Percentiles rank a stretch among this genome's conserved stretches.
phyloP scores from a whole-genome alignment of 2,329 filamentous ascomycete genomes.

The Drechslera avenae region DNA sequence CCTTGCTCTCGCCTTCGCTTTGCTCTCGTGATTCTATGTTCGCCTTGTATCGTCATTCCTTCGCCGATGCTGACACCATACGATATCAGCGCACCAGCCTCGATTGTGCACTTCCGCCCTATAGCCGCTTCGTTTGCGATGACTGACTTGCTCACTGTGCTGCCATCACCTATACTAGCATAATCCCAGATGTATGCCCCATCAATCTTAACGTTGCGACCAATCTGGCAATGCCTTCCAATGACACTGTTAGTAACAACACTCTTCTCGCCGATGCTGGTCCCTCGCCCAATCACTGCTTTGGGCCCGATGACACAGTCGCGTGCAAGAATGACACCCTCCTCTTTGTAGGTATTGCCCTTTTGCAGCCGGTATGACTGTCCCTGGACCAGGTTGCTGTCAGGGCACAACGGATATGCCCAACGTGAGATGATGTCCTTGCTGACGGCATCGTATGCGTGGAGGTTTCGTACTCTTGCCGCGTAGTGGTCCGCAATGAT shows the following conservation, averaged over 20 bases:
- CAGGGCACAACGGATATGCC: constrained; percentile 87
- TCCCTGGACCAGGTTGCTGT: constrained; percentile 79
- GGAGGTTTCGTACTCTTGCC: constrained; percentile 81
- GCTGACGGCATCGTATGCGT: constrained; percentile 87
- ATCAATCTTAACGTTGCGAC: constrained; percentile 78
- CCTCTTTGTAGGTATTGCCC: constrained; percentile 77
- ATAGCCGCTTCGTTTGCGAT: constrained; percentile 74
- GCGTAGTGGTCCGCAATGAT: constrained; percentile 84
- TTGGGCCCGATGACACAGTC: constrained; percentile 71
- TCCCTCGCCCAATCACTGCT: constrained; percentile 77
- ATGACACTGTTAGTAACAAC: constrained; percentile 77
- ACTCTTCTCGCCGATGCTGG: constrained; percentile 74
- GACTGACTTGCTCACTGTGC: constrained; percentile 72
- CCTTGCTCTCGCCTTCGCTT: constrained; percentile 54
- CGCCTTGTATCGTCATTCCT: constrained; percentile 54
- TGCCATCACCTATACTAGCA: constrained; percentile 74
- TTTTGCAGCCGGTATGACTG: constrained; percentile 76
- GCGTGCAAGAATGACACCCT: constrained; percentile 73
- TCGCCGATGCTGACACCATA: constrained; percentile 76
- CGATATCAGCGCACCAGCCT: constrained; percentile 77
- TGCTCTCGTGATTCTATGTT: constrained; percentile 53
- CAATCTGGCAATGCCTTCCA: constrained; percentile 84
- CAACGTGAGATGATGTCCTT: constrained; percentile 85
- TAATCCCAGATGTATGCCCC: constrained; percentile 90
- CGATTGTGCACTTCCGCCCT: constrained; percentile 71